Evolutionary conservation across 805 yeast species (phyloP), one percentile per base, ranked within the genome.

Genomic region (Hanseniaspora taiwanica): DNA sequence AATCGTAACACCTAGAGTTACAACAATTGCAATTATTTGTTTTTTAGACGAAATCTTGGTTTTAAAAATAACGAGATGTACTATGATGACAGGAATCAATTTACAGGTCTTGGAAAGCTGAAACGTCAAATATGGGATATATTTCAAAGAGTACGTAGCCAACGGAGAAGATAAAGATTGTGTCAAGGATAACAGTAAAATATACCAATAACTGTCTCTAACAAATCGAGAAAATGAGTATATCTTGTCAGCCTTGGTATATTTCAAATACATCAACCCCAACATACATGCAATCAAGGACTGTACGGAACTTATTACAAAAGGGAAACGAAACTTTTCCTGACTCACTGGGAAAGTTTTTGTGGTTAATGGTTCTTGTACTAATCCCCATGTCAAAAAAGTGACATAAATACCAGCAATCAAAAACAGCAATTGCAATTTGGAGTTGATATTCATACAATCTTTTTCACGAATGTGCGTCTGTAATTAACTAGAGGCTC

Each of bases 31-130:
- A 16, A 89, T 93, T 13, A 72, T 44, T 54, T 82, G 82, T 59
- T 91, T 91, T 60, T 78, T 76, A 2, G 59, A 40, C 0, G 96
- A 86, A 57, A 84, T 89, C 40, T 60, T 62, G 3, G 81, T 74
- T 34, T 80, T 68, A 60, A 86, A 89, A 10, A 83, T 50, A 13
- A 76, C 48, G 42, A 78, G 62, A 52, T 86, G 96, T 2, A 91
- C 81, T 25, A 82, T 55, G 80, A 91, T 77, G n/a, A 89, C 94
- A 0, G 99, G 99, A 18, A 91, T 74, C 58, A 91, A 68, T 53
- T 91, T 91, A 57, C 97, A 89, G 40, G 94, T 80, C 55, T 91
- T 91, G 16, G 96, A 94, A 45, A 91, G 68, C 46, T 89, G 70
- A 50, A 74, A 80, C 0, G 93, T 81, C 52, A 91, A 63, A 54